phyloP scores from a whole-genome alignment of 2,329 filamentous ascomycete species.

The Capronia epimyces region DNA sequence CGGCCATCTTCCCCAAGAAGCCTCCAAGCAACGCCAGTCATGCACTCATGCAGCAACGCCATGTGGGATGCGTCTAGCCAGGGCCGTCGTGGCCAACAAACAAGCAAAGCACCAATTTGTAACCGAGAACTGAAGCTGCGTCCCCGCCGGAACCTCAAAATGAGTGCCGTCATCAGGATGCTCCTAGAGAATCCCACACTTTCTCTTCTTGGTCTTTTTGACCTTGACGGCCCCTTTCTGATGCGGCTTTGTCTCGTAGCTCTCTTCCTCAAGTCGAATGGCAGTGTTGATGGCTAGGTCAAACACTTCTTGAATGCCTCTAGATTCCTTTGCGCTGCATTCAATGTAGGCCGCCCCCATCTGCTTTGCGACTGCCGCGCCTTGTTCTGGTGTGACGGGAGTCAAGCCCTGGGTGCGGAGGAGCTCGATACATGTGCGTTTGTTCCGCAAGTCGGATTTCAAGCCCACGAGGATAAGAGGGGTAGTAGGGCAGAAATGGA shows the following conservation, averaged over 20 bases:
- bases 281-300: slow-evolving; percentile 84
- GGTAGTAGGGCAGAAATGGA: slow-evolving; percentile 97
- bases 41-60: slow-evolving; percentile 16
- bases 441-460: slow-evolving; percentile 92
- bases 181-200: slow-evolving; percentile 68
- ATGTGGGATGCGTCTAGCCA: slow-evolving; percentile 10
- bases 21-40: slow-evolving; percentile 14
- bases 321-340: slow-evolving; percentile 97
- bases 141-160: slow-evolving; percentile 1
- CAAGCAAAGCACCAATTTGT: slow-evolving; percentile 6
- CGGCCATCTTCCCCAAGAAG: neutral
- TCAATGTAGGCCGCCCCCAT: slow-evolving; percentile 97
- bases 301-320: slow-evolving; percentile 93
- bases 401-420: slow-evolving; percentile 97
- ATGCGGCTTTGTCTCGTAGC: slow-evolving; percentile 35
- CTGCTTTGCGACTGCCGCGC: slow-evolving; percentile 77
- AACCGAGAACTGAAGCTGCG: slow-evolving; percentile 1
- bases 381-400: slow-evolving; percentile 87
- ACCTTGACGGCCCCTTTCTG: slow-evolving; percentile 28
- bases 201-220: slow-evolving; percentile 76
- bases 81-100: neutral
- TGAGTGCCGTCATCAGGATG: neutral
- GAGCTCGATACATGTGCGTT: slow-evolving; percentile 95
- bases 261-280: slow-evolving; percentile 70
- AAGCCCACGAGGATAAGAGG: slow-evolving; percentile 92